phyloP scores from a whole-genome alignment of 2,329 filamentous ascomycete species.

The Thielaviopsis cerberus region DNA sequence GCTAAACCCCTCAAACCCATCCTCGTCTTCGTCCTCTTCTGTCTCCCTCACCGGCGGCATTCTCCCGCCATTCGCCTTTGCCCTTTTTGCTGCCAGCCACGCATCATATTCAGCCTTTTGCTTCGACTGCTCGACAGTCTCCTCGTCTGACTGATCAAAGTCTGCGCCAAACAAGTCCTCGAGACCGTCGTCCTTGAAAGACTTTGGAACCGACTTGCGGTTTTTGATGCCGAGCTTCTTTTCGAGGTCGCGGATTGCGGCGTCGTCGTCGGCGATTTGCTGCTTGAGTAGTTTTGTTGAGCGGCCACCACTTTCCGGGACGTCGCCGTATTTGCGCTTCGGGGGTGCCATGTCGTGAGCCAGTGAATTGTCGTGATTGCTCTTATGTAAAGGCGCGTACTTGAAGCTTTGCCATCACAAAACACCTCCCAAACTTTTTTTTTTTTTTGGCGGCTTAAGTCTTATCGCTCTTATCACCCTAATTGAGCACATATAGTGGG shows the following conservation, averaged over 20 bases:
- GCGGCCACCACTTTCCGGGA: conserved; percentile 1
- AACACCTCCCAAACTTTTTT: conserved; percentile 7
- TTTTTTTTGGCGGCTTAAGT: background rate
- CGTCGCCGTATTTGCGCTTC: conserved; percentile 5
- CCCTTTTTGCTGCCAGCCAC: conserved; percentile 30
- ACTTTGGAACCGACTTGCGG: conserved; percentile 53
- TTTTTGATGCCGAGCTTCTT: conserved; percentile 66
- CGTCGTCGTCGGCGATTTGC: conserved; percentile 61
- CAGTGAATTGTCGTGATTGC: background rate
- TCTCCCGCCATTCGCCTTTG: background rate
- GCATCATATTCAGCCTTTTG: conserved; percentile 37
- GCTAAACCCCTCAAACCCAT: background rate
- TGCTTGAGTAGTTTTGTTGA: conserved; percentile 27
- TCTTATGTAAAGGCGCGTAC: background rate
- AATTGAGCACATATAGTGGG: conserved; percentile 6
- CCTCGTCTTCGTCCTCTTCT: background rate
- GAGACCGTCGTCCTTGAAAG: conserved; percentile 66
- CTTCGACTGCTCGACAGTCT: conserved; percentile 42
- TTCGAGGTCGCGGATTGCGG: conserved; percentile 72
- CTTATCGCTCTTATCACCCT: conserved; percentile 9
- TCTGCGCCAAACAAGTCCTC: conserved; percentile 59
- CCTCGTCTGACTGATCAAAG: conserved; percentile 30
- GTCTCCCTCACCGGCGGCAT: background rate
- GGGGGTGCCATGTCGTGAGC: background rate
- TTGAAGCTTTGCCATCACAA: background rate